Conservation (phyloP, 768 basidiomycete genomes). For the Termitomyces sp. region DNA sequence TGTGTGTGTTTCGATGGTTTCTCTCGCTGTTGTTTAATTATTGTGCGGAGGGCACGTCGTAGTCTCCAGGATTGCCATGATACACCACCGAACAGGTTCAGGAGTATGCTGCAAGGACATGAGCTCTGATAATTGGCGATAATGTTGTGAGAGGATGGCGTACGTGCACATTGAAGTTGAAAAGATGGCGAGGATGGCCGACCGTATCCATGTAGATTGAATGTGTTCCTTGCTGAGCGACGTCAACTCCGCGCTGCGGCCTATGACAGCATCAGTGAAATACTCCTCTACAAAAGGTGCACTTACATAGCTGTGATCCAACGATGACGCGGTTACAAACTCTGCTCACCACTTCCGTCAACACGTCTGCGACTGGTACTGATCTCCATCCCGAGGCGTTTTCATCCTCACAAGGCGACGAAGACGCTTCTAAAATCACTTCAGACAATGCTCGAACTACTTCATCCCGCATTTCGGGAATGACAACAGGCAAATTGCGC, state of each 20-base stretch:
- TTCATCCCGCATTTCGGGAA: slow-evolving; percentile 10
- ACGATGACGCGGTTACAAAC: slow-evolving; percentile 10
- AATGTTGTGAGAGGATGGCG: background rate
- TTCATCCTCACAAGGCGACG: background rate
- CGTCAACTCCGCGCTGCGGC: background rate
- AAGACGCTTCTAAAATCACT: background rate
- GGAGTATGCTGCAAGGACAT: background rate
- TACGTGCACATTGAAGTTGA: background rate
- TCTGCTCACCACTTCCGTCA: slow-evolving; percentile 12
- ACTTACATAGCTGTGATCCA: slow-evolving; percentile 8
- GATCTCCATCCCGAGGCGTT: background rate
- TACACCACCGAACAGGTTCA: background rate
- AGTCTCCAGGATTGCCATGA: background rate
- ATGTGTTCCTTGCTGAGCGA: background rate
- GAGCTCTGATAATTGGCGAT: background rate
- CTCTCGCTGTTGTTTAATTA: background rate
- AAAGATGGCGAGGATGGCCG: background rate
- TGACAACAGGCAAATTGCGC: slow-evolving; percentile 8
- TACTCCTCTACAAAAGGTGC: too few species aligned
- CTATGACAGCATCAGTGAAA: background rate
- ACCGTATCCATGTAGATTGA: background rate
- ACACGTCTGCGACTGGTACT: background rate
- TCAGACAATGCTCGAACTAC: slow-evolving; percentile 1
- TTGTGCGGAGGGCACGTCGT: background rate
- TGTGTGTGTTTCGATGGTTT: background rate